Evolutionary conservation across 306 rosid genomes (phyloP).

Genomic region (Castanea sativa): DNA sequence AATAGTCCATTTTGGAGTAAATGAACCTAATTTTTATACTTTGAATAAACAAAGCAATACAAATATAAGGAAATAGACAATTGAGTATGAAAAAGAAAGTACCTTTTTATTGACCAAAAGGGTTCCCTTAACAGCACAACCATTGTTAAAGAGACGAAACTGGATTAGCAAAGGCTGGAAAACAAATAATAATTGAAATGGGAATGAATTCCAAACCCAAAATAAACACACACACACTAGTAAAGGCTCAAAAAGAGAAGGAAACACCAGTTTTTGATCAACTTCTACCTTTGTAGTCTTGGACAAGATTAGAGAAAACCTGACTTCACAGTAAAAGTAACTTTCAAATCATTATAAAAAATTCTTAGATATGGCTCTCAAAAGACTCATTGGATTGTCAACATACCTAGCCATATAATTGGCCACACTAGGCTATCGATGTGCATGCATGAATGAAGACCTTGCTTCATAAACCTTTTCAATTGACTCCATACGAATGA

Average conservation of each 20-base stretch:
- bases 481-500: slow-evolving; percentile 51
- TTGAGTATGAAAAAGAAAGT: slow-evolving; percentile 7
- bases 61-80: too few relatives aligned
- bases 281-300: slow-evolving; percentile 50
- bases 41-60: too few relatives aligned
- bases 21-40: too few relatives aligned
- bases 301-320: slow-evolving; percentile 80
- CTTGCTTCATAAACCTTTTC: slow-evolving; percentile 52
- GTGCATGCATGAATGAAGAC: slow-evolving; percentile 70
- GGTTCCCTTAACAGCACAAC: slow-evolving; percentile 72
- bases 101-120: slow-evolving; percentile 70
- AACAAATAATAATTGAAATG: slow-evolving; percentile 15
- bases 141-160: slow-evolving; percentile 63
- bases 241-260: slow-evolving; percentile 8
- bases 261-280: slow-evolving; percentile 8
- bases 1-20: too few relatives aligned
- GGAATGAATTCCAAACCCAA: slow-evolving; percentile 15
- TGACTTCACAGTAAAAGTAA: slow-evolving; percentile 27
- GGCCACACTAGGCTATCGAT: slow-evolving; percentile 42
- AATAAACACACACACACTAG: neutral
- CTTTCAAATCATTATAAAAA: slow-evolving; percentile 5
- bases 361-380: neutral
- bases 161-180: slow-evolving; percentile 78
- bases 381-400: neutral
- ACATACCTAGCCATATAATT: slow-evolving; percentile 77